Base-by-base conservation (phyloP, 2,329 filamentous ascomycete genomes). In the Shiraia sp. region DNA sequence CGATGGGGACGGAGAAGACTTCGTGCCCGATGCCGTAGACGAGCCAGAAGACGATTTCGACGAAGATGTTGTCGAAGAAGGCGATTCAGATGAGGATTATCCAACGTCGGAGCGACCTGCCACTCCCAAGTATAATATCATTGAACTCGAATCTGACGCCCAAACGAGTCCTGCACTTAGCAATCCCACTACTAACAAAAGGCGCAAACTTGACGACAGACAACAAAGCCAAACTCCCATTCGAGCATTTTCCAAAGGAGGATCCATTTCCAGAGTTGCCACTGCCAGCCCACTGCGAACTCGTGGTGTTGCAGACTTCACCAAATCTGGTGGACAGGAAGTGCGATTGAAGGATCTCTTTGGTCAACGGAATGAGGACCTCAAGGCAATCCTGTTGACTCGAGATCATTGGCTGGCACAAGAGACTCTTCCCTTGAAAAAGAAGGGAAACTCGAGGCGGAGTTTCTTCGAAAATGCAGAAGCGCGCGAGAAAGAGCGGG, bases 351-450 rank as follows among this genome's bases (percentile, higher is more conserved):
- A 71, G 44, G 64, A 75, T 37, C 69, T 76, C 2, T 81, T 79
- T 62, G 80, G 80, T 4, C 71, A 75, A 2, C 72, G 71, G 17
- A 57, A 70, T 10, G 71, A 75, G 13, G 79, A 82, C 44, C 54
- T 79, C n/a, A 62, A 70, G 13, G 70, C 75, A 8, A 62, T 77
- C 4, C 43, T 79, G 6, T 66, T 71, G 48, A 72, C 75, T 12
- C 71, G 77, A 38, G 74, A 79, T 40, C 69, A 71, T 33, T 84
- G 80, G 80, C 66, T 66, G 1, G 49, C 69, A 8, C 75, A 82
- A 46, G 68, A 73, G 9, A 75, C 75, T 3, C 68, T 83, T 29
- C 81, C 80, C 56, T 27, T 68, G 65, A 47, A 50, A 54, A 50
- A 41, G 47, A 24, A 37, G 46, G 55, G 65, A 51, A 46, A 75